Conservation (phyloP, 805 yeast genomes). For the Saturnispora serradocipensis region DNA sequence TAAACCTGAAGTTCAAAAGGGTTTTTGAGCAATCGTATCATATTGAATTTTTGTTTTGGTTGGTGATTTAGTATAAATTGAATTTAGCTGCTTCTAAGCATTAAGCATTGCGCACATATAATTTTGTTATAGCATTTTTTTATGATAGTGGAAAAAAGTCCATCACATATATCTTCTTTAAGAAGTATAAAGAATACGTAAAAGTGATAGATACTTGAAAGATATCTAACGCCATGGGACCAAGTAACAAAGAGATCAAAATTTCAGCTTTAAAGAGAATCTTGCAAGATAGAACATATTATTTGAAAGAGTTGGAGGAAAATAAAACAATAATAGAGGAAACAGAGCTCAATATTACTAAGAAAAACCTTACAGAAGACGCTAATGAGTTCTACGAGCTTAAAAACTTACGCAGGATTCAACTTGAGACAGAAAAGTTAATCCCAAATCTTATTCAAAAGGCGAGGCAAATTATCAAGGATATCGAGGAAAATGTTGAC, state of each 20-base stretch:
- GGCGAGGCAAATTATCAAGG: slow-evolving; percentile 15
- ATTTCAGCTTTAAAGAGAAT: slow-evolving; percentile 60
- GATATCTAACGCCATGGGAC: slow-evolving; percentile 33
- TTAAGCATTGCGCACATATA: background rate
- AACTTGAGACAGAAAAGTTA: slow-evolving; percentile 23
- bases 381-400: slow-evolving; percentile 5
- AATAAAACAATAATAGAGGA: slow-evolving; percentile 9
- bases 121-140: background rate
- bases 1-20: background rate
- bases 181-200: background rate
- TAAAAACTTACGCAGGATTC: slow-evolving; percentile 12
- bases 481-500: slow-evolving; percentile 18
- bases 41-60: background rate
- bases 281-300: slow-evolving; percentile 55
- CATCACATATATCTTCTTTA: background rate
- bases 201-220: slow-evolving; percentile 16
- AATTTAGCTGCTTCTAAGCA: background rate
- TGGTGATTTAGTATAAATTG: background rate
- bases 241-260: slow-evolving; percentile 63
- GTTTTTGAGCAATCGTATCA: background rate
- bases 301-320: slow-evolving; percentile 44
- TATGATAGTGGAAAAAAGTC: background rate
- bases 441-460: slow-evolving; percentile 21
- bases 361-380: slow-evolving; percentile 19
- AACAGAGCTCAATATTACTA: slow-evolving; percentile 19